Evolutionary conservation across 495 filamentous ascomycete genomes (phyloP).

Genomic region (Annulohypoxylon stygium): DNA sequence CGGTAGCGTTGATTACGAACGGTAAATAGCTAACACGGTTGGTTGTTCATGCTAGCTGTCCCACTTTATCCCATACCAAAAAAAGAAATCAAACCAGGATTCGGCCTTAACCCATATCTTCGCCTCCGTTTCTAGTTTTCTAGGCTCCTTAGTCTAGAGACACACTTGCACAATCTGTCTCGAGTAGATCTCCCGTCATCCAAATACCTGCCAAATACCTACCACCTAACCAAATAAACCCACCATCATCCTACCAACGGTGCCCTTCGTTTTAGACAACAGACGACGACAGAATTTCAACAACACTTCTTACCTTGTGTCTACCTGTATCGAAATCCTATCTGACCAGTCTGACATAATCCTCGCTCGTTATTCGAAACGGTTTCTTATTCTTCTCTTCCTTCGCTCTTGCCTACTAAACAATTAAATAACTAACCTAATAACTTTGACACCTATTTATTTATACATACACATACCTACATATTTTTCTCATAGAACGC

Average conservation of each 20-base stretch:
- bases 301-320: not conserved
- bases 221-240: not conserved
- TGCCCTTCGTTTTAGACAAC: conserved; percentile 37
- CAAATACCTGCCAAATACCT: conserved; percentile 3
- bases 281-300: not conserved
- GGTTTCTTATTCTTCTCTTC: conserved; percentile 29
- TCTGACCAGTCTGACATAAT: conserved; percentile 16
- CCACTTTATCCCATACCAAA: conserved; percentile 30
- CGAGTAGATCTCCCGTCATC: conserved; percentile 29
- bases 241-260: conserved; percentile 3
- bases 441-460: conserved; percentile 17
- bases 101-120: conserved; percentile 29
- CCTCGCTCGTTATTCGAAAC: conserved; percentile 28
- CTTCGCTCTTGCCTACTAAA: conserved; percentile 13
- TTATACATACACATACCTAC: conserved; percentile 9
- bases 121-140: conserved; percentile 38
- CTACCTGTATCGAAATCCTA: not conserved
- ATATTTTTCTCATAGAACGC: conserved; percentile 30
- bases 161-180: conserved; percentile 36
- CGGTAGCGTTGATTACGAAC: conserved; percentile 34
- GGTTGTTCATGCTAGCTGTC: not conserved
- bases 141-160: conserved; percentile 21
- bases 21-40: conserved; percentile 11
- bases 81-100: conserved; percentile 40
- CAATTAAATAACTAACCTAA: not conserved